Conservation (phyloP, 2,329 filamentous ascomycete species). For the Curvularia lunata region DNA sequence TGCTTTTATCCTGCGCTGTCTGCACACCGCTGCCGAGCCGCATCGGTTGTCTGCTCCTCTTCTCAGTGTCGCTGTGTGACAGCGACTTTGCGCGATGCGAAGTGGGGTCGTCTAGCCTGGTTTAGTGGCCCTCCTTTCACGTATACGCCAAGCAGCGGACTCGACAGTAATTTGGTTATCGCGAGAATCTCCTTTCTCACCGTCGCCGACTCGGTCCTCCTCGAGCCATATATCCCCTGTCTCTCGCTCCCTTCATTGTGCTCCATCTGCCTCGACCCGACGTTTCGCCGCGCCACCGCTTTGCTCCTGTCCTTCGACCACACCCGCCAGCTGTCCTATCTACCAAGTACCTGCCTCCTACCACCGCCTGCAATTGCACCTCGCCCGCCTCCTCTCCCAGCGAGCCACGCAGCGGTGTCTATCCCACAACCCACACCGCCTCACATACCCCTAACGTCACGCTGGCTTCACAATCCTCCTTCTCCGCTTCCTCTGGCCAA, state of each 20-base stretch:
- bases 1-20: not conserved
- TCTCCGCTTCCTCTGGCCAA: slow-evolving; percentile 47
- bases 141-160: slow-evolving; percentile 29
- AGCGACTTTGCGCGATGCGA: not conserved
- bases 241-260: slow-evolving; percentile 17
- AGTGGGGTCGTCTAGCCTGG: slow-evolving; percentile 8
- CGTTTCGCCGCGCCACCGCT: slow-evolving; percentile 35
- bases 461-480: slow-evolving; percentile 49
- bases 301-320: slow-evolving; percentile 22
- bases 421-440: slow-evolving; percentile 34
- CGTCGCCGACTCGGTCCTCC: slow-evolving; percentile 19
- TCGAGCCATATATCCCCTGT: slow-evolving; percentile 16
- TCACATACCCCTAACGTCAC: slow-evolving; percentile 38
- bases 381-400: slow-evolving; percentile 18
- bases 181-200: slow-evolving; percentile 34
- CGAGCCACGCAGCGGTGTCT: slow-evolving; percentile 34
- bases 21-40: not conserved
- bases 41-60: not conserved
- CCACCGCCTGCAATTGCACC: slow-evolving; percentile 20
- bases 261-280: slow-evolving; percentile 20
- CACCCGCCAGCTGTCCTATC: slow-evolving; percentile 38
- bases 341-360: slow-evolving; percentile 12
- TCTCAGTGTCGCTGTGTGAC: not conserved
- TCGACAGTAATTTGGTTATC: slow-evolving; percentile 30
- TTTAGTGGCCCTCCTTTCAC: slow-evolving; percentile 24